Percentiles rank a stretch among this genome's conserved stretches.
Conservation (phyloP, 495 filamentous ascomycete genomes). For the Penicillium cosmopolitanum region DNA sequence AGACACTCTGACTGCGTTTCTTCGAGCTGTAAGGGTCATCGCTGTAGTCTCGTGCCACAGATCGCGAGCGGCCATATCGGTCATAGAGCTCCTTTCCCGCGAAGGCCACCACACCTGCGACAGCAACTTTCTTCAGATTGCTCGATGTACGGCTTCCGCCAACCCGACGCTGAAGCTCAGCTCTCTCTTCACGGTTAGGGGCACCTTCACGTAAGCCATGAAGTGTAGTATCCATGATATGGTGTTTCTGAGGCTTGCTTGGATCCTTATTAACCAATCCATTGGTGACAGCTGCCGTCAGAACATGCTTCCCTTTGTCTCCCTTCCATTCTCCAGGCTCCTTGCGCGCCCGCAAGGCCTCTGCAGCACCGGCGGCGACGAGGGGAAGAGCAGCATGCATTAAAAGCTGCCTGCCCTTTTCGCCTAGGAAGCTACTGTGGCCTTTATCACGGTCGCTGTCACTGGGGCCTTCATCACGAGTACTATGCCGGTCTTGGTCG, state of each 20-base stretch:
- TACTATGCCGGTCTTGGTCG: not conserved
- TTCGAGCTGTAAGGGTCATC: constrained; percentile 1
- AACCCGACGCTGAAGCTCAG: constrained; percentile 9
- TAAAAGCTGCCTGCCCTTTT: constrained; percentile 3
- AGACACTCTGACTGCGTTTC: constrained; percentile 12
- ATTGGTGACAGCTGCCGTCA: constrained; percentile 11
- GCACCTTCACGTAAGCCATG: not conserved
- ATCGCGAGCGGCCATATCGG: constrained; percentile 11
- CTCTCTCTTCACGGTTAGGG: constrained; percentile 7
- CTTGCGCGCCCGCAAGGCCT: constrained; percentile 12
- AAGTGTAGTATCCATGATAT: constrained; percentile 12
- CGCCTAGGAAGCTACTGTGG: not conserved
- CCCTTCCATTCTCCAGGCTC: constrained; percentile 13
- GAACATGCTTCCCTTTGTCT: constrained; percentile 11
- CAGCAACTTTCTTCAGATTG: constrained; percentile 11
- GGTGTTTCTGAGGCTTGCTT: constrained; percentile 8
- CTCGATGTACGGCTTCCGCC: not conserved
- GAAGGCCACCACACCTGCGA: constrained; percentile 7
- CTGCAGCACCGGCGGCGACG: constrained; percentile 12
- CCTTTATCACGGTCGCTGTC: not conserved
- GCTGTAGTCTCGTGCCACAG: constrained; percentile 4
- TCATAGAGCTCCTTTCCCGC: constrained; percentile 14
- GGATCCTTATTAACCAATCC: constrained; percentile 13
- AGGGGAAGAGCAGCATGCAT: constrained; percentile 13
- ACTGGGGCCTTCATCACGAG: not conserved